Conservation (phyloP, 164 flowering plant genomes). For the Chloranthus sessilifolius region DNA sequence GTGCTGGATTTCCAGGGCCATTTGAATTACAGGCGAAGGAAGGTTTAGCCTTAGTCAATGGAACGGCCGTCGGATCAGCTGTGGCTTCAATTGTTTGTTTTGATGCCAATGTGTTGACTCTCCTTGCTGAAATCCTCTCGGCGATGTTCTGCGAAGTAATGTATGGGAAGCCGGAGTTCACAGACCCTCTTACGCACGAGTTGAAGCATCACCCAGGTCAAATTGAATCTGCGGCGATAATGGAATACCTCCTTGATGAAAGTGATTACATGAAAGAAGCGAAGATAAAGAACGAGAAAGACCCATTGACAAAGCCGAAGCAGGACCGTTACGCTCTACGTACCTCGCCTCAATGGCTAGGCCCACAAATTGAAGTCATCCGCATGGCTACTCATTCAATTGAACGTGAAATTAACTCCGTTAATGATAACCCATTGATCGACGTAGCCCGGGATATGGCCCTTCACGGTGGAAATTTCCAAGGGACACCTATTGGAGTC, state of each 20-base stretch:
- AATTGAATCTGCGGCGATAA: conserved; percentile 25
- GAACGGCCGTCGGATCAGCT: conserved; percentile 27
- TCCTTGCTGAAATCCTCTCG: conserved; percentile 23
- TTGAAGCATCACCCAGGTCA: conserved; percentile 30
- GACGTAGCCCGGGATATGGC: conserved; percentile 21
- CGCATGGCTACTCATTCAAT: conserved; percentile 32
- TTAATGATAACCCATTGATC: conserved; percentile 23
- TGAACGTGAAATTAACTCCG: conserved; percentile 30
- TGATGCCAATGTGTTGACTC: conserved; percentile 22
- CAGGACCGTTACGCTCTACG: conserved; percentile 35
- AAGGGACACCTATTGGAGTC: conserved; percentile 26
- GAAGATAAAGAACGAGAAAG: conserved; percentile 20
- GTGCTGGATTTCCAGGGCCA: conserved; percentile 24
- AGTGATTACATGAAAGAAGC: conserved; percentile 30
- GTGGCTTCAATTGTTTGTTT: conserved; percentile 27
- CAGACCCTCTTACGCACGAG: conserved; percentile 21
- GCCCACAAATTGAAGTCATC: conserved; percentile 34
- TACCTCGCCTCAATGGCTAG: conserved; percentile 26
- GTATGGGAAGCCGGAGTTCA: conserved; percentile 22
- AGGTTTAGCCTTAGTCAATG: conserved; percentile 24
- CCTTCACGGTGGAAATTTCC: conserved; percentile 21
- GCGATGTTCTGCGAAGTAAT: conserved; percentile 22
- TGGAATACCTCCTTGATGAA: conserved; percentile 28
- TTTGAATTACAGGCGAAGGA: conserved; percentile 31
- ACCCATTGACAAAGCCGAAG: conserved; percentile 37